These are phyloP conservation scores for Citrus sp. DNA, from an alignment of 345 rosid genomes.

Conservation along the genomic window DNA sequence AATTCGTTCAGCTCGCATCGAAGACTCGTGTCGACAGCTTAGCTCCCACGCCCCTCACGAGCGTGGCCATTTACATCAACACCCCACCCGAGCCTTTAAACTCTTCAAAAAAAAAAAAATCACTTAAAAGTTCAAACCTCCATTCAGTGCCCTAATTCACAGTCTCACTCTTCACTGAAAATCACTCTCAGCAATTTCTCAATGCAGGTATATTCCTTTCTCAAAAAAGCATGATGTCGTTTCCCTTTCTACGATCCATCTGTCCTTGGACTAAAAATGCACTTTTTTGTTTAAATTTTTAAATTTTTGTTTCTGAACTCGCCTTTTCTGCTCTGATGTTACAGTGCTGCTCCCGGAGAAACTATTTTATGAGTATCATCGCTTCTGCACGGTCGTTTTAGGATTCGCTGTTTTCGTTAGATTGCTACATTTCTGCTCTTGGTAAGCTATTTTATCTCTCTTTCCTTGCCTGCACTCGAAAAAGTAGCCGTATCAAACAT, in stretches of 20 bases:
- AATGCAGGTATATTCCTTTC: not conserved
- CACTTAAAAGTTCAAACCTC: not conserved
- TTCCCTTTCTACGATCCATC: not conserved
- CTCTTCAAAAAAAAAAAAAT: no score
- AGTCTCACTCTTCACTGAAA: not conserved
- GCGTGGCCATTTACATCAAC: not conserved
- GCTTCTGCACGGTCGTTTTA: not conserved
- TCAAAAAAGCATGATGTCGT: not conserved
- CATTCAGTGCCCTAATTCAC: not conserved
- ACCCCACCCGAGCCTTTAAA: not conserved
- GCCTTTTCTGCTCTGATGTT: not conserved
- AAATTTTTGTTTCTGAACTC: not conserved
- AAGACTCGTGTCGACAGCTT: not conserved
- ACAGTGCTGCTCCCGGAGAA: not conserved
- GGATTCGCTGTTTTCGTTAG: not conserved
- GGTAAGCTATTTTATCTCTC: not conserved
- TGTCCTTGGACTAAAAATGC: not conserved
- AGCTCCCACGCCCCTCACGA: not conserved
- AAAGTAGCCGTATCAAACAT: not conserved
- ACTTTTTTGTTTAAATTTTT: not conserved
- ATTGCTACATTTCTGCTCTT: not conserved
- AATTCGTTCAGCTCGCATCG: not conserved
- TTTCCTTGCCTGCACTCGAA: not conserved
- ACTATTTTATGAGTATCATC: not conserved
- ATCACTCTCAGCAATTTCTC: no score